Percentiles rank a stretch among this genome's conserved stretches.
phyloP scores from a whole-genome alignment of 2,329 filamentous ascomycete genomes.

The Ploettnerulaceae sp. region DNA sequence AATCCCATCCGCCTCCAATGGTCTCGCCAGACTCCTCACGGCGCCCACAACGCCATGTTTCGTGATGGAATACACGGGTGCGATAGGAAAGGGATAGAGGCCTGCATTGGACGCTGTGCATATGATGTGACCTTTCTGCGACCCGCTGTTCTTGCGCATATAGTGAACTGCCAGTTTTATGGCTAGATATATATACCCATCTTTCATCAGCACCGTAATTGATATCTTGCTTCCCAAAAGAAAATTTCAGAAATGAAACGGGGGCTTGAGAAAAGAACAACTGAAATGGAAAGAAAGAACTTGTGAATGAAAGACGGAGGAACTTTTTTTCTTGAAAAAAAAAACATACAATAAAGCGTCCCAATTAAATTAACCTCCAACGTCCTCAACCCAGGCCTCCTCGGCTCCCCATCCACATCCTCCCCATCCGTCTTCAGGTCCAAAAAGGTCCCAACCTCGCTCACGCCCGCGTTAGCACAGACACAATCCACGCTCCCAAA shows the following conservation, averaged over 20 bases:
- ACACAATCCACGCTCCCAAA: conserved; percentile 29
- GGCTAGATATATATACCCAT: conserved; percentile 37
- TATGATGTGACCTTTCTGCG: conserved; percentile 36
- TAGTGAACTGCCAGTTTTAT: conserved; percentile 47
- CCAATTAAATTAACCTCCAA: conserved; percentile 26
- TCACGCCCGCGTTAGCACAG: conserved; percentile 31
- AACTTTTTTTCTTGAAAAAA: no score
- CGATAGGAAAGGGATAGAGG: conserved; percentile 46
- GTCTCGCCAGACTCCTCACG: conserved; percentile 42
- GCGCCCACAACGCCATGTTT: conserved; percentile 47
- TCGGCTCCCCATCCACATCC: conserved; percentile 11
- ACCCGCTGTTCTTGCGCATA: conserved; percentile 41
- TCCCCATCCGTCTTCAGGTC: no score
- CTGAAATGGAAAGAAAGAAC: background rate
- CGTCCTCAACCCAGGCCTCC: conserved; percentile 22
- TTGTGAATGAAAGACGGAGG: no score
- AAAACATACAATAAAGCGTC: conserved; percentile 24
- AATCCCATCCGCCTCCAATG: conserved; percentile 39
- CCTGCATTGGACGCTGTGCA: conserved; percentile 51
- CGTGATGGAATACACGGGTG: conserved; percentile 45
- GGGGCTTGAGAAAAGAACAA: no score
- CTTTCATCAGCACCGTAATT: no score
- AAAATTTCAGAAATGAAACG: background rate
- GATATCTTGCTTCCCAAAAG: background rate
- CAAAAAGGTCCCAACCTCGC: conserved; percentile 19